Conservation (phyloP, 164 flowering plant genomes). For the Vitis rotundifolia region DNA sequence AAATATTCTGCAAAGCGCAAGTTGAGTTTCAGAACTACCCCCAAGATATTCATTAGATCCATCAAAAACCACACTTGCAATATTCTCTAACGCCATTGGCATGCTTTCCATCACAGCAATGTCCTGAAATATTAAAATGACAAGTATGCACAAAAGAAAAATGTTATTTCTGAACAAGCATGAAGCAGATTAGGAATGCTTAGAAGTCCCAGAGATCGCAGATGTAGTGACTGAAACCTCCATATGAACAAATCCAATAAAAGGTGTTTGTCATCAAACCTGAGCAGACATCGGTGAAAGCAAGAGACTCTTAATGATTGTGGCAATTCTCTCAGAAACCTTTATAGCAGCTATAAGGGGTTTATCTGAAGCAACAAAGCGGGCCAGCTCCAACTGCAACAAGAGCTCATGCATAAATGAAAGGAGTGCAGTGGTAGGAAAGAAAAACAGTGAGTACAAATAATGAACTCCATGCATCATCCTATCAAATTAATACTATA, state of each 20-base stretch:
- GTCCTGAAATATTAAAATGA: conserved; percentile 45
- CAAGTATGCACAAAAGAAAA: background rate
- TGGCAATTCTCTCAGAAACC: conserved; percentile 60
- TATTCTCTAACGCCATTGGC: conserved; percentile 78
- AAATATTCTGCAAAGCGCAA: conserved; percentile 49
- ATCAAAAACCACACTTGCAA: conserved; percentile 71
- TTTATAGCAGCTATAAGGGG: conserved; percentile 72
- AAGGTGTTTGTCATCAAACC: conserved; percentile 37
- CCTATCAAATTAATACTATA: too few relatives aligned
- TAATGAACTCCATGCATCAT: background rate
- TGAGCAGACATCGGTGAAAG: conserved; percentile 50
- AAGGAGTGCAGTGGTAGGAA: background rate
- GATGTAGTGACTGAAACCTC: background rate
- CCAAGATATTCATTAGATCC: conserved; percentile 60
- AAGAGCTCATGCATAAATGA: conserved; percentile 20
- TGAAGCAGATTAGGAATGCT: conserved; percentile 2
- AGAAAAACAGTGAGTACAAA: background rate
- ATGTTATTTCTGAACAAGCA: background rate
- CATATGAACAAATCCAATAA: background rate
- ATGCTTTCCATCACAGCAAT: conserved; percentile 76
- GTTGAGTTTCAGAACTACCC: conserved; percentile 57
- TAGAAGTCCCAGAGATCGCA: background rate
- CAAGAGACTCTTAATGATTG: conserved; percentile 46
- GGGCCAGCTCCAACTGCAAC: conserved; percentile 80
- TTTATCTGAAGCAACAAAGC: conserved; percentile 59